Base-by-base conservation (phyloP, 805 yeast species). In the Trichomonascus vanleenenianus region DNA sequence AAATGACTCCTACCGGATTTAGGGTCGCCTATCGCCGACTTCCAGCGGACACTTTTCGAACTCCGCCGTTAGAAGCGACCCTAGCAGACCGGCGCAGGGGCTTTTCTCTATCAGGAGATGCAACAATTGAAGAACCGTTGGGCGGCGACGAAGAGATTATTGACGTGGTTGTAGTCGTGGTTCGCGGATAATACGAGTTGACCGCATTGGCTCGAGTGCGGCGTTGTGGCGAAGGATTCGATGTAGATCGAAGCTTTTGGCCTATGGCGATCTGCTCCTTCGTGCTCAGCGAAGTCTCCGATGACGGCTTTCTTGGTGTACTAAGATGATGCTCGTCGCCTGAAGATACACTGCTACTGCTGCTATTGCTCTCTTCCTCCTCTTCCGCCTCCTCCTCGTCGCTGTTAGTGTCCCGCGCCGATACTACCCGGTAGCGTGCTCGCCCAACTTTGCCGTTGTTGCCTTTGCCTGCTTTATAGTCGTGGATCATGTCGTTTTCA, bases 141-240 rank as follows among this genome's bases (percentile, higher is more conserved):
- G 54, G 54, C 19, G 56, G 50, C 3, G 55, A 49, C 7, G 54
- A 48, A 5, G 49, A 37, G n/a, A 40, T 30, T 2, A 50, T 45
- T 11, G 56, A 47, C 6, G 53, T 49, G 30, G 57, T 51, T 30
- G 56, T 56, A 14, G 50, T 45, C 18, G 57, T 50, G 9, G 56
- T 53, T 48, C 25, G 53, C 47, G 22, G 48, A 45, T 18, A 47
- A 18, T 48, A 47, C 11, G 51, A 52, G 55, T 46, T 46, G 47
- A 40, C 52, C 4, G 51, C 45, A 16, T 42, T 39, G 19, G 50
- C 25, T 12, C 31, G 19, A 12, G 43, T 31, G 3, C 16, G 31
- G 15, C 57, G 51, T n/a, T 56, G 54, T 2, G 64, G 62, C 3
- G 62, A 52, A 3, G 67, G 65, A 43, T 62, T 61, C 2, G 65